Evolutionary conservation across 495 filamentous ascomycete species (phyloP), one percentile per base, ranked within the genome.

Genomic region (Neurospora sp.): DNA sequence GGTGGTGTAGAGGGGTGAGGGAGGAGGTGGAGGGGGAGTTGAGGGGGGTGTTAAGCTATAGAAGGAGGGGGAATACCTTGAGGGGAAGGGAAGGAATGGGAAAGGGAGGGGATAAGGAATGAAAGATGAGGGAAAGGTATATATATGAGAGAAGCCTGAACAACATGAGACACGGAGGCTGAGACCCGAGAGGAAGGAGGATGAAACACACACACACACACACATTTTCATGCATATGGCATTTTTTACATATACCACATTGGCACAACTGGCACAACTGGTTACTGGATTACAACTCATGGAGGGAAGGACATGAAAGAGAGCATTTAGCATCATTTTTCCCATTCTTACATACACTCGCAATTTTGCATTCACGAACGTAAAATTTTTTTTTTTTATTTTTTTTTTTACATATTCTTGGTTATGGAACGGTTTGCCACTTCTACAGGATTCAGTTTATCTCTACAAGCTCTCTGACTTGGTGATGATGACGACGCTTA

Each of bases 1-100:
- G 89, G 74, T 98, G 94, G 94, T 92, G 91, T 79, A 85, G 82
- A 71, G 87, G 85, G 48, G 93, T 96, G 2, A 85, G 94, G 18
- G 88, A 91, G 81, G 93, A 97, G 82, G 87, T 98, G 46, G 75
- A 83, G 20, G 77, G 75, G 38, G 87, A 88, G 69, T 39, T 80
- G 40, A 35, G 22, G 44, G 38, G 27, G 39, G 44, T 59, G 31
- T 35, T 27, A 35, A 65, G 18, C 41, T 9, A 65, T 37, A 65
- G 27, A 0, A 5, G 14, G 35, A 5, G 39, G 9, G 0, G 3
- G 2, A 31, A 35, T 5, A 35, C 35, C 35, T 35, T 37, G 35
- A 27, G 61, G 22, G 5, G 3, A 10, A 8, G 14, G 7, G 27
- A 68, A 7, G 37, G 8, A n/a, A 68, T 27, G 16, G 4, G 12